Base-by-base conservation (phyloP, 108 stramenopile genomes). In the Stephanodiscus triporus region DNA sequence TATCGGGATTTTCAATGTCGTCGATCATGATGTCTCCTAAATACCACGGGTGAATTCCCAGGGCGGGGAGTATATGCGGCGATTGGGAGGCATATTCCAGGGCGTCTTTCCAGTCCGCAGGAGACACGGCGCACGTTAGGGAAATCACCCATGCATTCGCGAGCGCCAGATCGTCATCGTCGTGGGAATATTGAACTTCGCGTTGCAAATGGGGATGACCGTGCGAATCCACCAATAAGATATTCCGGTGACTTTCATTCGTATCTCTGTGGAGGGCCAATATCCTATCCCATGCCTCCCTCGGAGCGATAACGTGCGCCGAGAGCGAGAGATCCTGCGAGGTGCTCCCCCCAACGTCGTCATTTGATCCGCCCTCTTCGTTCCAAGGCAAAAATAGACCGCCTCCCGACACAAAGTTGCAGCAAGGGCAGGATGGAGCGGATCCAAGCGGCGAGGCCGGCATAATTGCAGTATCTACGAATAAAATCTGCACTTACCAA, bases 31-130 rank as follows among this genome's bases (percentile, higher is more conserved):
- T 55, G 42, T 86, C 83, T 17, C 24, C 68, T 50, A 91, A 75
- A 72, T 93, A 90, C 92, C 92, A 93, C 3, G 92, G 92, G 78
- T 93, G 92, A n/a, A 93, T 63, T 27, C 90, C 90, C 36, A 93
- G 62, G 37, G 80, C 88, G 60, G 88, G 86, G 13, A 91, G 58
- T 36, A 69, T 76, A 22, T 49, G 64, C 13, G 58, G 34, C 20
- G 84, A 87, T 60, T 72, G 70, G 6, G 86, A 70, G 27, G 92
- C 87, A 26, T 89, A 85, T 22, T 79, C 50, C 29, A 93, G 68
- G 27, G 89, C 80, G n/a, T 57, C 53, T 0, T 88, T 48, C 88
- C 89, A 93, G 71, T 93, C 92, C 4, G 63, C 14, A 8, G 84
- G 81, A 69, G 87, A 77, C 10, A 93, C 90, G 7, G 92, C 85